A percentile compares a stretch with the other conserved stretches of the same genome.
Conservation (phyloP, 306 rosid genomes). For the Adenanthera pavonina region DNA sequence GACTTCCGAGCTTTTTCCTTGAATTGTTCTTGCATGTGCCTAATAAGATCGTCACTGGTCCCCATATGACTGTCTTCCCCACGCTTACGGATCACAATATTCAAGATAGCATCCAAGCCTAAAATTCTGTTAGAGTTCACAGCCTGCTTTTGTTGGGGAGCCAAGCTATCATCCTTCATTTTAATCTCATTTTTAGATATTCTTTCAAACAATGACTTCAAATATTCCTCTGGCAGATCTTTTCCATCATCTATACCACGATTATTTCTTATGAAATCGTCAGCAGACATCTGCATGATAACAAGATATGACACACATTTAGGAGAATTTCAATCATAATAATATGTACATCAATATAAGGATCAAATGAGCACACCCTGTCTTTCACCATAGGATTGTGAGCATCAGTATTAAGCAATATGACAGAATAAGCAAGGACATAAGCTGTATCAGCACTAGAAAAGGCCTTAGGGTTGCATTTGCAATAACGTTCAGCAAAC, state of each 20-base stretch:
- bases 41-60: conserved; percentile 93
- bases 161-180: conserved; percentile 87
- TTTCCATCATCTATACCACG: conserved; percentile 99
- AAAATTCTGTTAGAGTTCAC: conserved; percentile 78
- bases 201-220: conserved; percentile 88
- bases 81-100: conserved; percentile 83
- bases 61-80: conserved; percentile 79
- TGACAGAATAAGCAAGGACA: conserved; percentile 98
- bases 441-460: conserved; percentile 99
- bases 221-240: conserved; percentile 87
- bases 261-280: conserved; percentile 95
- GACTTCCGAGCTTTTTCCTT: conserved; percentile 97
- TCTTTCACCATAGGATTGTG: conserved; percentile 95
- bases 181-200: conserved; percentile 93
- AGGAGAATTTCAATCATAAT: conserved; percentile 34
- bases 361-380: conserved; percentile 66
- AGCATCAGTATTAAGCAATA: conserved; percentile 96
- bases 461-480: conserved; percentile 89
- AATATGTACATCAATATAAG: conserved; percentile 32
- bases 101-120: conserved; percentile 92
- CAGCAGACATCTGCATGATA: conserved; percentile 93
- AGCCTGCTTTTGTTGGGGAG: conserved; percentile 80
- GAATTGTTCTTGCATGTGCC: conserved; percentile 97
- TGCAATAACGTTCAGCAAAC: conserved; percentile 96
- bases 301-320: conserved; percentile 5